Evolutionary conservation across 1,284 basidiomycete species (phyloP).

Genomic region (Fomitopsis betulina): DNA sequence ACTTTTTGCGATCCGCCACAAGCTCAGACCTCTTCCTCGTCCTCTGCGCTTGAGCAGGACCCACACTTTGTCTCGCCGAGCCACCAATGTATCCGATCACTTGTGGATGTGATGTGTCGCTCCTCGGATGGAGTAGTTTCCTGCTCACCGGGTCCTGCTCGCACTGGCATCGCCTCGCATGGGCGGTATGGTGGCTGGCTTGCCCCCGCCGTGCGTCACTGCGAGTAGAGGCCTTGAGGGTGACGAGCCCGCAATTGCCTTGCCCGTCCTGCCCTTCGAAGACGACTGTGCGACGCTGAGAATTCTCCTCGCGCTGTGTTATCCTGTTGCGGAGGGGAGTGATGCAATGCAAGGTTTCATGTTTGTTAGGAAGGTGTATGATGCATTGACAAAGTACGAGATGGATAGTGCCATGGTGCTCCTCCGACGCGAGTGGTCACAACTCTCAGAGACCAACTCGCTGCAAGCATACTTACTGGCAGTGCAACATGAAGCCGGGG

Average conservation of each 20-base stretch:
- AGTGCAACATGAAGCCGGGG: no score
- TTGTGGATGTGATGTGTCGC: slow-evolving; percentile 36
- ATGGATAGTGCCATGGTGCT: background rate
- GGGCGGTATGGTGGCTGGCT: slow-evolving; percentile 1
- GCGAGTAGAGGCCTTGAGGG: background rate
- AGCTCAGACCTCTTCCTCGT: background rate
- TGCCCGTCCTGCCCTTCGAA: slow-evolving; percentile 8
- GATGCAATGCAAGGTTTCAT: background rate
- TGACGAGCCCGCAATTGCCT: background rate
- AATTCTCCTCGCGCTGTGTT: slow-evolving; percentile 14
- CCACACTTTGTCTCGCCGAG: background rate
- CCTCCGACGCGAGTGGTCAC: no score
- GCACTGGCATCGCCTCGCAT: slow-evolving; percentile 43
- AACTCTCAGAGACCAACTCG: no score
- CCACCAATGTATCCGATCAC: background rate
- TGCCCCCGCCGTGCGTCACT: background rate
- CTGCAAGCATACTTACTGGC: no score
- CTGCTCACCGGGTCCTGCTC: slow-evolving; percentile 38
- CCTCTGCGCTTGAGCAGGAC: background rate
- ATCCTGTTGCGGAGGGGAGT: slow-evolving; percentile 10
- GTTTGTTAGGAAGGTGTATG: background rate
- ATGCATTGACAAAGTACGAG: background rate
- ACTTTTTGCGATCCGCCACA: background rate
- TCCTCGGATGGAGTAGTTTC: slow-evolving; percentile 44
- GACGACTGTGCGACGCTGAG: slow-evolving; percentile 9